A percentile compares a stretch with the other conserved stretches of the same genome.
phyloP scores from a whole-genome alignment of 225 moss, liverwort and hornwort species.

The Pleurozium schreberi region DNA sequence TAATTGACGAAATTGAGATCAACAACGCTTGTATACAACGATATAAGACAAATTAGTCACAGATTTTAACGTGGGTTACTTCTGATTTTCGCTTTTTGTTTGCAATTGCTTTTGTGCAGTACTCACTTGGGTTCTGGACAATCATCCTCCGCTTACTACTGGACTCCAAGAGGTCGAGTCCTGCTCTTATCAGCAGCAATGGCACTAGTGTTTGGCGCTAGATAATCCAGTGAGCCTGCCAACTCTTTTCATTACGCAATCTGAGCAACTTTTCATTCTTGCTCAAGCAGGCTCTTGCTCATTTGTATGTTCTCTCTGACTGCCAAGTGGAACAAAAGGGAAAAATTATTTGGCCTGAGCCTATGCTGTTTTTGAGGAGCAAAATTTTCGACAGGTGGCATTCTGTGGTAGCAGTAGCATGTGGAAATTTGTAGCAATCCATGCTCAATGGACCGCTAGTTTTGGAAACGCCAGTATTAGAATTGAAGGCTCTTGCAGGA shows the following conservation, averaged over 20 bases:
- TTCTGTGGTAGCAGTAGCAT: too few relatives aligned
- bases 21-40: background rate
- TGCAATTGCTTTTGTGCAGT: background rate
- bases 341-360: background rate
- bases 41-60: too few relatives aligned
- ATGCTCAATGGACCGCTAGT: background rate
- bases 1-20: background rate
- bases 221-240: background rate
- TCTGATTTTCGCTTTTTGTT: background rate
- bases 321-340: background rate
- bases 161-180: background rate
- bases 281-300: background rate
- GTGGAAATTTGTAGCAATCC: background rate
- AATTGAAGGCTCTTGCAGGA: background rate
- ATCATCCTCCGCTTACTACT: background rate
- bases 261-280: background rate
- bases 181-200: background rate
- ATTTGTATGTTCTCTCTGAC: background rate
- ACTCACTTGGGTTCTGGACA: slow-evolving; percentile 14
- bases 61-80: too few relatives aligned
- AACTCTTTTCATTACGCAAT: background rate
- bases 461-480: background rate
- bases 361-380: background rate
- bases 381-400: background rate
- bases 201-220: background rate